A percentile compares a stretch with the other conserved stretches of the same genome.
These are phyloP conservation scores for Allium cepa DNA, from an alignment of 106 monocot genomes.

Conservation along the genomic window DNA sequence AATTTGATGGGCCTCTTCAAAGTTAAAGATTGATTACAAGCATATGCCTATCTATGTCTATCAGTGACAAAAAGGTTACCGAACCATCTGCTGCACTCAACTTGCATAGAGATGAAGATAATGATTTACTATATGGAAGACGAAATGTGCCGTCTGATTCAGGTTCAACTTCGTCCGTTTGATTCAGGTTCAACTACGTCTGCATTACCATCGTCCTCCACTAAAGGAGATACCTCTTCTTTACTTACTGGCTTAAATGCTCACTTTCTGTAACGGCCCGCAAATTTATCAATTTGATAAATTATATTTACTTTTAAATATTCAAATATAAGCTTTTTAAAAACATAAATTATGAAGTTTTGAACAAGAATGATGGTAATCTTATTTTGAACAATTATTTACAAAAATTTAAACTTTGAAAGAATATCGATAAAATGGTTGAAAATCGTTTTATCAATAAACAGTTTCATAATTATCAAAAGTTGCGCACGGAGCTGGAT, in stretches of 20 bases:
- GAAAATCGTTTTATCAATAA: too few species aligned
- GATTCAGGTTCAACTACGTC: not conserved
- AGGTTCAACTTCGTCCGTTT: not conserved
- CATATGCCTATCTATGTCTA: conserved; percentile 31
- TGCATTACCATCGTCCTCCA: not conserved
- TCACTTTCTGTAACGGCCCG: conserved; percentile 7
- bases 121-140: conserved; percentile 26
- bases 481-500: too few species aligned
- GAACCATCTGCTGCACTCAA: conserved; percentile 32
- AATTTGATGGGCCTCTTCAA: conserved; percentile 71
- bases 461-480: too few species aligned
- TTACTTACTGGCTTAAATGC: conserved; percentile 31
- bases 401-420: too few species aligned
- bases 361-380: too few species aligned
- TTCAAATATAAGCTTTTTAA: too few species aligned
- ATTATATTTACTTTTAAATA: too few species aligned
- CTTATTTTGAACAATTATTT: too few species aligned
- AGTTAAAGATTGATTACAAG: conserved; percentile 46
- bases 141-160: conserved; percentile 15
- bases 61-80: conserved; percentile 50
- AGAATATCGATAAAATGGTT: too few species aligned
- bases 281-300: too few species aligned
- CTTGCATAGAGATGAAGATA: conserved; percentile 9
- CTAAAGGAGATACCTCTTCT: conserved; percentile 31
- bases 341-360: too few species aligned